phyloP scores from a whole-genome alignment of 768 basidiomycete genomes.

The Suillus weaverae region DNA sequence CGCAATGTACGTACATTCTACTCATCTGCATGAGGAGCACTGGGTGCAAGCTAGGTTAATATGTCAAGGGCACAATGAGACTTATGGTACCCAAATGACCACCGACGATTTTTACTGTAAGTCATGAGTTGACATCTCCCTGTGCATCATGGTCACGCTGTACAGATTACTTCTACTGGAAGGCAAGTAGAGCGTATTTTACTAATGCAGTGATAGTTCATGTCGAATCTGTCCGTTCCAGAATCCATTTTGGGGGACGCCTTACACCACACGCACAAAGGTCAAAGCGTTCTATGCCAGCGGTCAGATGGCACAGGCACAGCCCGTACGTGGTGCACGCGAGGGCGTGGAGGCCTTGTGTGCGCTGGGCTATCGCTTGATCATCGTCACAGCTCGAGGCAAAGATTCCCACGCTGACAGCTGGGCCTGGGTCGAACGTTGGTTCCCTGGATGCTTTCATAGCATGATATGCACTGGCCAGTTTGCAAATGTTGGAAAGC shows the following conservation, averaged over 20 bases:
- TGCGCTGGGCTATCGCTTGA: conserved; percentile 63
- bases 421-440: conserved; percentile 63
- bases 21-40: not conserved
- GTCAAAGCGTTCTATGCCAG: conserved; percentile 59
- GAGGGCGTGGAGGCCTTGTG: conserved; percentile 57
- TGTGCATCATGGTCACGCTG: not conserved
- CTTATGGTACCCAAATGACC: conserved; percentile 56
- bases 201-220: not conserved
- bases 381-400: conserved; percentile 76
- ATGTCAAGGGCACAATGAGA: conserved; percentile 63
- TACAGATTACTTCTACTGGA: conserved; percentile 76
- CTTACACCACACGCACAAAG: conserved; percentile 56
- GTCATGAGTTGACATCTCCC: conserved; percentile 20
- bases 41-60: not conserved
- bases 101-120: conserved; percentile 61
- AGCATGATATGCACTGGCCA: conserved; percentile 73
- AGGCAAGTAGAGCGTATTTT: conserved; percentile 37
- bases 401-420: conserved; percentile 55
- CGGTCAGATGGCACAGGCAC: conserved; percentile 44
- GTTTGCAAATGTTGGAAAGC: conserved; percentile 55
- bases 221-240: conserved; percentile 15
- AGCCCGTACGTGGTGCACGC: conserved; percentile 59
- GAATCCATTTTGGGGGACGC: conserved; percentile 63
- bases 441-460: conserved; percentile 65
- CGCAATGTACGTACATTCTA: conserved; percentile 48